Evolutionary conservation across 768 basidiomycete genomes (phyloP).

Genomic region (Clavaria fumosa): DNA sequence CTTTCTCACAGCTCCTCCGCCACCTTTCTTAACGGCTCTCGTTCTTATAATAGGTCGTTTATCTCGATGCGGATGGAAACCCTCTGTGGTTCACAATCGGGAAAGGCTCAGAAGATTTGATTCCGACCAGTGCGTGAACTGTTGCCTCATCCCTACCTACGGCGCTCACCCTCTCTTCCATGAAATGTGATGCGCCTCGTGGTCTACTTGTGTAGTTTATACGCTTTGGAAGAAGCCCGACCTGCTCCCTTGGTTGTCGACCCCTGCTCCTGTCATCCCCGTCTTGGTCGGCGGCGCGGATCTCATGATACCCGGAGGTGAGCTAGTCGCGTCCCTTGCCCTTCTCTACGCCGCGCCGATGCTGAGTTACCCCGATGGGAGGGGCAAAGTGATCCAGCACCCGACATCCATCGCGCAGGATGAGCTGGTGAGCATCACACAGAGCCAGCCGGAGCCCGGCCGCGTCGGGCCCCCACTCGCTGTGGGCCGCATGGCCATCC

Average conservation of each 20-base stretch:
- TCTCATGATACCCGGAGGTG: slow-evolving; percentile 79
- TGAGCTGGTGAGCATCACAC: slow-evolving; percentile 49
- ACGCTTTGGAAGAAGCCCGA: slow-evolving; percentile 63
- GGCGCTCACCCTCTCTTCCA: not conserved
- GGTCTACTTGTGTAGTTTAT: slow-evolving; percentile 28
- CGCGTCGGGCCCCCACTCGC: slow-evolving; percentile 47
- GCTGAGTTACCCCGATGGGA: slow-evolving; percentile 17
- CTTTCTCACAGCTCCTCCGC: slow-evolving; percentile 1
- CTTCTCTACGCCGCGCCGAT: slow-evolving; percentile 1
- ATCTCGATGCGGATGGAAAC: slow-evolving; percentile 47
- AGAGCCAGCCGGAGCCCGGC: slow-evolving; percentile 24
- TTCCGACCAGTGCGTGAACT: slow-evolving; percentile 35
- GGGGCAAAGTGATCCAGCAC: slow-evolving; percentile 48
- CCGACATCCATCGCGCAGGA: slow-evolving; percentile 26
- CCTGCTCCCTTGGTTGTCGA: slow-evolving; percentile 56
- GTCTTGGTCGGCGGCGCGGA: slow-evolving; percentile 68
- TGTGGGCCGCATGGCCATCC: slow-evolving; percentile 55
- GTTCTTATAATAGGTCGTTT: slow-evolving; percentile 33
- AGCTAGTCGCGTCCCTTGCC: not conserved
- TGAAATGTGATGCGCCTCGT: not conserved
- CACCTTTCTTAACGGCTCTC: no score
- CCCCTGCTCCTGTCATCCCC: slow-evolving; percentile 55
- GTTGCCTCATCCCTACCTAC: not conserved
- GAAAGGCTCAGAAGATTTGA: slow-evolving; percentile 47
- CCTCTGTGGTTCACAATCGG: slow-evolving; percentile 71